Conservation (phyloP, 345 rosid genomes). For the Laguncularia racemosa region DNA sequence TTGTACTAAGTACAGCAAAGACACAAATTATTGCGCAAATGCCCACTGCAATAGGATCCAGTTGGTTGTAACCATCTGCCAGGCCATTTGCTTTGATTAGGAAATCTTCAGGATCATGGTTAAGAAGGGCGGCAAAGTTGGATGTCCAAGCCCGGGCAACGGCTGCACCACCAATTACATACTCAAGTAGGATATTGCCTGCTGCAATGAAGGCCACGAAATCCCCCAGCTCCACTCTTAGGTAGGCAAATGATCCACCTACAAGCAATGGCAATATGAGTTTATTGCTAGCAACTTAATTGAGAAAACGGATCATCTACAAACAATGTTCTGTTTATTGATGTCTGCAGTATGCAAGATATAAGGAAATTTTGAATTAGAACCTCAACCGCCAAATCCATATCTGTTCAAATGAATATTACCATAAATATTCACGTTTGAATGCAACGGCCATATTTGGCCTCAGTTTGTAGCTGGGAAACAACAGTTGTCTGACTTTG, state of each 20-base stretch:
- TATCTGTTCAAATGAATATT: too few relatives aligned
- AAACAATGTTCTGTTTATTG: too few relatives aligned
- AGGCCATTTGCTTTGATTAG: constrained; percentile 32
- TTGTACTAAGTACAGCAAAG: constrained; percentile 42
- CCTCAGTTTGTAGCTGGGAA: too few relatives aligned
- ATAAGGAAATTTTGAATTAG: too few relatives aligned
- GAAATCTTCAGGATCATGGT: constrained; percentile 41
- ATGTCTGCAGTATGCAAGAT: too few relatives aligned
- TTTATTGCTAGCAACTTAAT: background rate
- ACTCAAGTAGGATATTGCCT: constrained; percentile 77
- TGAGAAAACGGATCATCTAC: too few relatives aligned
- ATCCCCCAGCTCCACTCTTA: constrained; percentile 82
- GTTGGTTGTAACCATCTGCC: constrained; percentile 20
- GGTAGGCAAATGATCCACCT: constrained; percentile 91
- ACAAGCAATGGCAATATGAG: constrained; percentile 8
- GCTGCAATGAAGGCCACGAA: constrained; percentile 71
- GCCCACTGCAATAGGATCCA: constrained; percentile 34
- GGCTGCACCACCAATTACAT: constrained; percentile 63
- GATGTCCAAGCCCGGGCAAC: constrained; percentile 85
- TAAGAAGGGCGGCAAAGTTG: constrained; percentile 70
- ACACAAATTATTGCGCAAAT: constrained; percentile 20
- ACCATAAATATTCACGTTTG: too few relatives aligned
- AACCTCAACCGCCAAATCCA: too few relatives aligned
- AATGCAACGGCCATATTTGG: too few relatives aligned
- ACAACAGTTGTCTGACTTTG: too few relatives aligned